phyloP scores from a whole-genome alignment of 306 rosid species.

The Delonix regia region DNA sequence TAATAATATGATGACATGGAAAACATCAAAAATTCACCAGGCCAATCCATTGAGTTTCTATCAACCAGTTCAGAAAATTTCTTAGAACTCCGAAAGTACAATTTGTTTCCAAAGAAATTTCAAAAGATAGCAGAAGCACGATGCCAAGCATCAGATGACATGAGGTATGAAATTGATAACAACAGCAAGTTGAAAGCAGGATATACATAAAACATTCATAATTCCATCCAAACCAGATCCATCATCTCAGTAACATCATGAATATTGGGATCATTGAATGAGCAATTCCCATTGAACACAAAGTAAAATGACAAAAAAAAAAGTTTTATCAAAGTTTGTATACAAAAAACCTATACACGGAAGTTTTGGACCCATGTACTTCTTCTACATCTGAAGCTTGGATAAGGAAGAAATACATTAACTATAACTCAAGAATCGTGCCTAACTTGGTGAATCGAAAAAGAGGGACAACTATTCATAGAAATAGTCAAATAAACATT shows the following conservation, averaged over 20 bases:
- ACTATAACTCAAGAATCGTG: neutral
- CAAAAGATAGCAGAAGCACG: neutral
- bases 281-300: neutral
- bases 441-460: neutral
- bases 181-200: neutral
- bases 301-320: neutral
- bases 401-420: constrained; percentile 4
- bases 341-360: neutral
- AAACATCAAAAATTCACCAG: constrained; percentile 18
- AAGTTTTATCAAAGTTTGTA: neutral
- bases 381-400: neutral
- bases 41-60: constrained; percentile 4
- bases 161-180: neutral
- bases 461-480: neutral
- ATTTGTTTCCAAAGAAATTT: constrained; percentile 8
- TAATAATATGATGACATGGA: constrained; percentile 17
- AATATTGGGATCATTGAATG: neutral
- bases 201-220: neutral
- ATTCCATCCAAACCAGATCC: neutral
- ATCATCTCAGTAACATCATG: neutral
- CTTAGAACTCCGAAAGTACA: neutral
- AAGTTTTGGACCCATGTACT: neutral
- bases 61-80: neutral
- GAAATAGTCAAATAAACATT: neutral
- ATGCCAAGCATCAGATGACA: neutral